A percentile compares a stretch with the other conserved stretches of the same genome.
Evolutionary conservation across 305 asterid genomes (phyloP).

Genomic region (Ajuga reptans): DNA sequence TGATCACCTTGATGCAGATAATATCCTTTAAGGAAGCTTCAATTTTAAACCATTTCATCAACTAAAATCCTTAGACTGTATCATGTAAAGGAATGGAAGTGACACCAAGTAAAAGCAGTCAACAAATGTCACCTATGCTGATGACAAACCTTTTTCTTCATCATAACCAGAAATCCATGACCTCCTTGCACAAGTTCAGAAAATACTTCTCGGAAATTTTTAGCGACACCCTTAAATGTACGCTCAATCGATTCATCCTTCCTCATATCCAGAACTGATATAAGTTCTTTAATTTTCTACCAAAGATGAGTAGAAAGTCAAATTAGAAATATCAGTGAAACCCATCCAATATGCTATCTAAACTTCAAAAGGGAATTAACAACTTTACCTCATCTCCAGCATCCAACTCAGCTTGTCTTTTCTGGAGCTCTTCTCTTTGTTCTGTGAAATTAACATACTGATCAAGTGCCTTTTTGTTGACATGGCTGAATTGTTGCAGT

Average conservation of each 20-base stretch:
- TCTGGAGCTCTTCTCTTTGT: conserved; percentile 90
- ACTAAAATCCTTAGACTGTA: conserved; percentile 8
- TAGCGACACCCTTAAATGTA: conserved; percentile 97
- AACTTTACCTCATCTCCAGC: conserved; percentile 84
- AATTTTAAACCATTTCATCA: conserved; percentile 12
- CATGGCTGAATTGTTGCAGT: conserved; percentile 91
- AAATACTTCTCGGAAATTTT: conserved; percentile 92
- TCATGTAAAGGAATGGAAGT: conserved; percentile 12
- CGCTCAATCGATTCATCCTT: conserved; percentile 99
- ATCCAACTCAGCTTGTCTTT: conserved; percentile 88
- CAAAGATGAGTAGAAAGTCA: conserved; percentile 24
- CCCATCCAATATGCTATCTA: conserved; percentile 4
- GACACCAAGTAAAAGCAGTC: neutral
- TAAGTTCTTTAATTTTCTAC: conserved; percentile 96
- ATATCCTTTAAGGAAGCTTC: neutral
- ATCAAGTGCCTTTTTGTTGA: conserved; percentile 96
- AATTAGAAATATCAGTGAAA: conserved; percentile 14
- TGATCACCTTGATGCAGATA: neutral
- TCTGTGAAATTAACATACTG: conserved; percentile 96
- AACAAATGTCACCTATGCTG: conserved; percentile 8
- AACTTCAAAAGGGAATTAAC: conserved; percentile 12
- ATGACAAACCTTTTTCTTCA: conserved; percentile 88
- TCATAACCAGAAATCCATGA: conserved; percentile 85
- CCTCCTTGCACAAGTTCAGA: conserved; percentile 99
- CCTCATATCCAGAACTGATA: conserved; percentile 90